Conservation (phyloP, 192 early-diverging fungal species). For the Coemansia sp. region DNA sequence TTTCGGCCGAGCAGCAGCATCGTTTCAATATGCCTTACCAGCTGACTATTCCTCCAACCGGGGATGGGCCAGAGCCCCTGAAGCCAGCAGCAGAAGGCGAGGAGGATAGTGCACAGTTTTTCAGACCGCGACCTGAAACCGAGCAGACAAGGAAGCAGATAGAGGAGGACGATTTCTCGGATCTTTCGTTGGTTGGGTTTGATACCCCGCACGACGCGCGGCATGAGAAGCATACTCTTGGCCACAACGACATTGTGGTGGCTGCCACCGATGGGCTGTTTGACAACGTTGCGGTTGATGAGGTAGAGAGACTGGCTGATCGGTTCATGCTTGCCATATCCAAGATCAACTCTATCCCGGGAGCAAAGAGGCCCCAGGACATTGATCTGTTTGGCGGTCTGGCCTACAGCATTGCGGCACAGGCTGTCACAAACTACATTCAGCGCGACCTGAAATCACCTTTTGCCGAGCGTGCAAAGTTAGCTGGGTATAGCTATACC, state of each 20-base stretch:
- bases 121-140: slow-evolving; percentile 26
- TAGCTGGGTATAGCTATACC: slow-evolving; percentile 38
- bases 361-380: background rate
- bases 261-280: slow-evolving; percentile 54
- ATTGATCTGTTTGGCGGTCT: slow-evolving; percentile 50
- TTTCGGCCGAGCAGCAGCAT: slow-evolving; percentile 53
- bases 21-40: slow-evolving; percentile 56
- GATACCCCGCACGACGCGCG: slow-evolving; percentile 45
- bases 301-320: slow-evolving; percentile 48
- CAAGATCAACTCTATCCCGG: slow-evolving; percentile 10
- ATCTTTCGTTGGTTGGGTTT: slow-evolving; percentile 33
- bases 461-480: slow-evolving; percentile 55
- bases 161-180: slow-evolving; percentile 38
- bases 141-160: slow-evolving; percentile 11
- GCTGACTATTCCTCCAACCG: slow-evolving; percentile 44
- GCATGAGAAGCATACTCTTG: slow-evolving; percentile 21
- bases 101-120: slow-evolving; percentile 37
- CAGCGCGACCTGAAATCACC: slow-evolving; percentile 51
- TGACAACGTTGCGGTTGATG: slow-evolving; percentile 50
- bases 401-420: slow-evolving; percentile 46
- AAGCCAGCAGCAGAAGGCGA: background rate
- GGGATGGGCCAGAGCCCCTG: slow-evolving; percentile 3
- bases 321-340: slow-evolving; percentile 44
- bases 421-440: slow-evolving; percentile 53
- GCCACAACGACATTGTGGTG: slow-evolving; percentile 44